phyloP scores from a whole-genome alignment of 2,329 filamentous ascomycete genomes.

The Tolypocladium sp. region DNA sequence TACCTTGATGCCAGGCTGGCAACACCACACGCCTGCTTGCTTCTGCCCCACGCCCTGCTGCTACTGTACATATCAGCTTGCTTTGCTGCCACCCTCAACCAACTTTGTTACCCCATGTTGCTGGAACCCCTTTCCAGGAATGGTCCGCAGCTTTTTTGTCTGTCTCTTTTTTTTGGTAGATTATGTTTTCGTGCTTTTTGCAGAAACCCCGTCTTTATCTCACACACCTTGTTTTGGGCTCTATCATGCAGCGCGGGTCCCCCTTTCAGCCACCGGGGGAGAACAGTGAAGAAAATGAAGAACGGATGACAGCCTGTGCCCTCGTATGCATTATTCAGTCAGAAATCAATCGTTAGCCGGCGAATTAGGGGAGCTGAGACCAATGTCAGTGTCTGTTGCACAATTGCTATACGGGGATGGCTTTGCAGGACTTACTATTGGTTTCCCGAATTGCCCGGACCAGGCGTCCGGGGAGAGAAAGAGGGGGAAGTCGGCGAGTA shows the following conservation, averaged over 20 bases:
- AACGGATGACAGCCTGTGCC: slow-evolving; percentile 19
- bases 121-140: not conserved
- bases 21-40: not conserved
- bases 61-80: not conserved
- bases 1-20: not conserved
- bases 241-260: not conserved
- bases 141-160: not conserved
- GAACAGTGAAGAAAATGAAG: slow-evolving; percentile 9
- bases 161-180: not conserved
- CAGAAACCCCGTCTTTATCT: not conserved
- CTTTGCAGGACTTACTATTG: slow-evolving; percentile 24
- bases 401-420: not conserved
- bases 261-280: not conserved
- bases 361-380: slow-evolving; percentile 32
- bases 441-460: slow-evolving; percentile 32
- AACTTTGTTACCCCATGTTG: not conserved
- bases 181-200: not conserved
- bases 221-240: slow-evolving; percentile 1
- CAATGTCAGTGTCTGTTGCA: not conserved
- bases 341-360: slow-evolving; percentile 29
- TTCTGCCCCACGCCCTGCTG: not conserved
- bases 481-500: slow-evolving; percentile 56
- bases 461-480: slow-evolving; percentile 36
- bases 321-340: slow-evolving; percentile 23
- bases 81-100: not conserved